Base-by-base conservation (phyloP, 2,329 filamentous ascomycete genomes). In the Diaporthe aspalathi region DNA sequence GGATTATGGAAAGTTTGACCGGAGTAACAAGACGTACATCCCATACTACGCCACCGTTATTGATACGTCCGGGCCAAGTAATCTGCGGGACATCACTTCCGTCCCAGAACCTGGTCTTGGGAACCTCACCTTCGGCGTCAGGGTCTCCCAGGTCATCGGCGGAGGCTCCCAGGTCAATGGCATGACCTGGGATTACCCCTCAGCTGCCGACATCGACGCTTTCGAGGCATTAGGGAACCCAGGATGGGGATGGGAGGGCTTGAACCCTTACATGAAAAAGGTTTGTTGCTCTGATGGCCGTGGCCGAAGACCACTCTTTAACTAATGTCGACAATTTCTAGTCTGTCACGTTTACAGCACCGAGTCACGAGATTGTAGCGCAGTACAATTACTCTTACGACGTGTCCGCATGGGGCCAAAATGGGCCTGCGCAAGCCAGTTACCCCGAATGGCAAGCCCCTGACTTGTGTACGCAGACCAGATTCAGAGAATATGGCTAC, bases 311-410 rank as follows among this genome's bases (percentile, higher is more conserved):
- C n/a, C n/a, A n/a, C n/a, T n/a, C n/a, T n/a, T n/a, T n/a, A n/a
- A n/a, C 43, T 60, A 60, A 60, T 22, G 5, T 24, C 16, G 38
- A 9, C 16, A 16, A 24, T n/a, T 6, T 9, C 22, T 14, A 60
- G 56, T 60, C 56, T 7, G 56, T 60, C 2, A 60, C 56, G 8
- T 60, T 60, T 8, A 60, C 56, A 6, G 14, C 11, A 9, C 56
- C 56, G 9, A 27, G 16, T 11, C 56, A 35, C 22, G 56, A n/a
- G 56, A 9, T 45, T n/a, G 38, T 29, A 45, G 56, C 38, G 8
- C 27, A 45, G 38, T 60, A 60, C 24, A 60, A 60, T 38, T 60
- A 60, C 56, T 60, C 56, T 38, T 60, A 60, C 56, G 56, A 60
- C 56, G 56, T 29, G 27, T 60, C 56, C 2, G 56, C 56, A 14